Evolutionary conservation across 2,329 filamentous ascomycete genomes (phyloP).

Genomic region (Colletotrichum sp.): DNA sequence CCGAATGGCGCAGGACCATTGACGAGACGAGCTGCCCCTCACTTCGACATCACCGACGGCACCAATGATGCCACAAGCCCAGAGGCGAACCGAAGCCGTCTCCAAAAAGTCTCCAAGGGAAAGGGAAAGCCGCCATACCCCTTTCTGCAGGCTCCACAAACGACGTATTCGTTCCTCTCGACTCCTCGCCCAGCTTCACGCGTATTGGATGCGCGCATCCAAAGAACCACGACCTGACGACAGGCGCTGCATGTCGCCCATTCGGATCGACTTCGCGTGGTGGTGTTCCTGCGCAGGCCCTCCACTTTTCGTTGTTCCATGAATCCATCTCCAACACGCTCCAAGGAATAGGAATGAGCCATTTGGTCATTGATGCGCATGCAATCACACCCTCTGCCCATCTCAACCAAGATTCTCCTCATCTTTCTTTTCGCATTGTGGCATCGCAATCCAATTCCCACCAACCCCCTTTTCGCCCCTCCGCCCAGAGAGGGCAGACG

Average conservation of each 20-base stretch:
- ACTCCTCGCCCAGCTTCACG: background rate
- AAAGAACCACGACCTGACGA: background rate
- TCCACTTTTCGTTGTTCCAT: background rate
- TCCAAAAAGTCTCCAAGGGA: background rate
- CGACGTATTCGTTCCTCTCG: background rate
- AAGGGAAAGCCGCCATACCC: background rate
- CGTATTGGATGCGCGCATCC: background rate
- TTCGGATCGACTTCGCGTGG: constrained; percentile 3
- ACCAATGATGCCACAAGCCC: background rate
- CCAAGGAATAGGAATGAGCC: background rate
- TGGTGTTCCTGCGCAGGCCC: background rate
- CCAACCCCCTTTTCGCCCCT: background rate
- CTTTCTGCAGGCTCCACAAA: constrained; percentile 3
- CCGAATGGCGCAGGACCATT: background rate
- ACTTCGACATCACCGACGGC: background rate
- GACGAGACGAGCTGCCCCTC: background rate
- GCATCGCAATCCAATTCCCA: background rate
- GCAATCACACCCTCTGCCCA: background rate
- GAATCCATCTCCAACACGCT: background rate
- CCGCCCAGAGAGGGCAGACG: background rate
- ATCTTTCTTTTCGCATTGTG: background rate
- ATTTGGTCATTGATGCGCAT: background rate
- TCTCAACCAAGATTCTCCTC: background rate
- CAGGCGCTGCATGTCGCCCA: background rate
- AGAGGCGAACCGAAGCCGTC: background rate